phyloP scores from a whole-genome alignment of 1,284 basidiomycete genomes.

The Cystobasidiaceae sp. region DNA sequence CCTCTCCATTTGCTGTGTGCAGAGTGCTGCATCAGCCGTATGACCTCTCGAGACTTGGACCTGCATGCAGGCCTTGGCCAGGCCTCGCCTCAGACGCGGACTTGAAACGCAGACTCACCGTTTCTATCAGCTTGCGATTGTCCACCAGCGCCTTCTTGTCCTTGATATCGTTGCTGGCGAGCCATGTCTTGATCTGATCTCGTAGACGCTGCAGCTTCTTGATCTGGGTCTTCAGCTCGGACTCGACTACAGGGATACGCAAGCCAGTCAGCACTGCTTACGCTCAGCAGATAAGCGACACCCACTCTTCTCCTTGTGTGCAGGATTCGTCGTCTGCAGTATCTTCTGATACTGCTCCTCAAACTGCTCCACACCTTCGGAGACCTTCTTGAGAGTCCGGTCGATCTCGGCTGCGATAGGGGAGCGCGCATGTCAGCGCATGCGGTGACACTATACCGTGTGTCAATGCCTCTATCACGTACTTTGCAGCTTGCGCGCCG shows the following conservation, averaged over 20 bases:
- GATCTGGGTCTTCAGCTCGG: conserved; percentile 93
- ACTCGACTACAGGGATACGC: conserved; percentile 56
- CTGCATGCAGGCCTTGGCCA: neutral
- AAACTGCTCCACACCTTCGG: conserved; percentile 89
- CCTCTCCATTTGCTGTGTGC: conserved; percentile 98
- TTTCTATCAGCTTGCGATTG: conserved; percentile 93
- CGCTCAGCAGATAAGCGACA: neutral
- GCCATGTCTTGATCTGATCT: conserved; percentile 99
- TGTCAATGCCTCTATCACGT: neutral
- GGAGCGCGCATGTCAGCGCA: neutral
- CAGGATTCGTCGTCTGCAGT: conserved; percentile 79
- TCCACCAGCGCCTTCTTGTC: conserved; percentile 93
- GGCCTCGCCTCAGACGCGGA: neutral
- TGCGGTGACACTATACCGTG: neutral
- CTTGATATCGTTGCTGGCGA: conserved; percentile 97
- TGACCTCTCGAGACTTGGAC: neutral
- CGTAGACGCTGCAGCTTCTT: conserved; percentile 97
- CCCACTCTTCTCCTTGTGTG: conserved; percentile 70
- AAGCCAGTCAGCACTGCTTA: neutral
- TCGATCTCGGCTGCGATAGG: conserved; percentile 64
- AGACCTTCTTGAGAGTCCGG: conserved; percentile 88
- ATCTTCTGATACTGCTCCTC: conserved; percentile 95
- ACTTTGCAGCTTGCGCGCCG: conserved; percentile 43
- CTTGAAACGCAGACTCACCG: conserved; percentile 58
- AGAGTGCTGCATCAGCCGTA: conserved; percentile 48